A percentile compares a stretch with the other conserved stretches of the same genome.
These are phyloP conservation scores for Metschnikowia peoriensis DNA, from an alignment of 805 yeast species.

Conservation along the genomic window DNA sequence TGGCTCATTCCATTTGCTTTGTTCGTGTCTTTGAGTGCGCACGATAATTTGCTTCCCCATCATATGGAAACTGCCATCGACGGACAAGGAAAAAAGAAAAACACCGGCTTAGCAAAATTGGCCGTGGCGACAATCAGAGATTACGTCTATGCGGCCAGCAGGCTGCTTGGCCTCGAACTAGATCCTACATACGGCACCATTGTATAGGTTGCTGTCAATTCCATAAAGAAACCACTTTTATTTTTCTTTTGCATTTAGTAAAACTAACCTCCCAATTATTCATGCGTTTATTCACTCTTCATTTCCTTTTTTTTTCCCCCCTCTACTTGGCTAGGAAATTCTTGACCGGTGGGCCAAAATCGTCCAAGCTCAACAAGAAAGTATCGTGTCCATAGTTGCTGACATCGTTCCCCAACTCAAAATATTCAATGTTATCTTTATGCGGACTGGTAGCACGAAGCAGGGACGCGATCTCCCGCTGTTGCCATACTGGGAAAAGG, in stretches of 20 bases:
- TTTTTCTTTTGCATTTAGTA: no score
- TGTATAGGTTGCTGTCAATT: conserved; percentile 21
- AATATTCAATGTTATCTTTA: conserved; percentile 48
- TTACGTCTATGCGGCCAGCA: conserved; percentile 42
- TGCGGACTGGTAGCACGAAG: conserved; percentile 34
- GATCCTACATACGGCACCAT: conserved; percentile 55
- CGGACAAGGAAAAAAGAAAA: conserved; percentile 32
- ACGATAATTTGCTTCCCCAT: conserved; percentile 81
- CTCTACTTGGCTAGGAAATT: conserved; percentile 46
- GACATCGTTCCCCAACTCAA: conserved; percentile 72
- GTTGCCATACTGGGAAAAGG: conserved; percentile 94
- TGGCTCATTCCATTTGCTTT: conserved; percentile 94
- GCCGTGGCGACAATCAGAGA: conserved; percentile 55
- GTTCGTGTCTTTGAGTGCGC: conserved; percentile 88
- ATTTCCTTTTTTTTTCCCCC: neutral
- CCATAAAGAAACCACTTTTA: neutral
- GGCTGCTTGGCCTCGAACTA: conserved; percentile 63
- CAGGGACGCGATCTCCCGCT: conserved; percentile 69
- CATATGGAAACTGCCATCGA: conserved; percentile 28
- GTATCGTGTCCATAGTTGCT: conserved; percentile 92
- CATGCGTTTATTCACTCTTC: neutral
- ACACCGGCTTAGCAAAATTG: conserved; percentile 62
- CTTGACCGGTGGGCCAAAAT: conserved; percentile 76
- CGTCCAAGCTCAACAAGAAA: conserved; percentile 72
- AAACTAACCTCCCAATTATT: no score